Evolutionary conservation across 345 rosid genomes (phyloP).

Genomic region (Rhodamnia rubescens): DNA sequence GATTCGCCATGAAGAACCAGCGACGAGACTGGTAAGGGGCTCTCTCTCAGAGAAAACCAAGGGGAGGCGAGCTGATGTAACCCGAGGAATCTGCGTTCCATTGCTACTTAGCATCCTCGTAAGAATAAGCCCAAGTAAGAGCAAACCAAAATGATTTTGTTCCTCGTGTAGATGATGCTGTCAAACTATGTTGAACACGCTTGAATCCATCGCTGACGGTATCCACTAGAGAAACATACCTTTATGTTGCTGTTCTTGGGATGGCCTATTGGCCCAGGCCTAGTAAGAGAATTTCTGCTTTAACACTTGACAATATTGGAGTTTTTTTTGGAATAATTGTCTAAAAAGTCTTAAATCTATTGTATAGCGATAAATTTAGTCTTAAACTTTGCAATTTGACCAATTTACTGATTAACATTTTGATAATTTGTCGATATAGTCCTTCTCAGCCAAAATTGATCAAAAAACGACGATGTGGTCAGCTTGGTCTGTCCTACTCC

Average conservation of each 20-base stretch:
- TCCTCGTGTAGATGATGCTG: background rate
- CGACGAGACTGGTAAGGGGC: background rate
- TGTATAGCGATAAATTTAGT: rapidly evolving
- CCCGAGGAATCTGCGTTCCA: constrained; percentile 42
- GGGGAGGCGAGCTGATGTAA: constrained; percentile 3
- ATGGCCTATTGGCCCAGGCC: background rate
- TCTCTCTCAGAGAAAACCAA: background rate
- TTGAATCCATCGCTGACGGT: background rate
- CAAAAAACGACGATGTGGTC: too few species aligned
- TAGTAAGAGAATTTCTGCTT: background rate
- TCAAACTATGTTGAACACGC: background rate
- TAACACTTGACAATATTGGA: background rate
- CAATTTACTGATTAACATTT: background rate
- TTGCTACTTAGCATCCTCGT: constrained; percentile 16
- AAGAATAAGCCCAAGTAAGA: constrained; percentile 30
- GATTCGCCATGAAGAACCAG: background rate
- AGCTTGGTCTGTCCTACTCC: too few species aligned
- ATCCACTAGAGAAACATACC: background rate
- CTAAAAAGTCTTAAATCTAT: rapidly evolving
- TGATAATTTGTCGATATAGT: background rate
- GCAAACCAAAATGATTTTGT: constrained; percentile 7
- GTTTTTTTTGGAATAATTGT: background rate
- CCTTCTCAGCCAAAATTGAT: background rate
- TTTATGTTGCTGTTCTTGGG: background rate
- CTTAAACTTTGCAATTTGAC: background rate